Evolutionary conservation across 1,284 basidiomycete genomes (phyloP).

Genomic region (Sanghuangporus baumii): DNA sequence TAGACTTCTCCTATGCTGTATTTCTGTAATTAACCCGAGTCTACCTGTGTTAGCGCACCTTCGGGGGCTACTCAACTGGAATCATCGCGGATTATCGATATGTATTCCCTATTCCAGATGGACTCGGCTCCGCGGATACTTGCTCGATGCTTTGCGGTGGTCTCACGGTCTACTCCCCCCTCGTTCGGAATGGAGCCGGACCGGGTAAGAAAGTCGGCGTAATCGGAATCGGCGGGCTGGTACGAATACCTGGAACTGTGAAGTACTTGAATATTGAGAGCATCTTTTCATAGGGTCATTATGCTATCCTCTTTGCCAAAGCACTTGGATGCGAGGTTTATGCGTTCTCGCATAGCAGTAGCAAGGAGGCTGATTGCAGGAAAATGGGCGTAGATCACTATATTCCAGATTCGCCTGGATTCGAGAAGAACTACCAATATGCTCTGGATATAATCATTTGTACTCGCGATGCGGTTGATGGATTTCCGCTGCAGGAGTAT

Average conservation of each 20-base stretch:
- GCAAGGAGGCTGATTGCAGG: constrained; percentile 60
- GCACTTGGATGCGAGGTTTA: constrained; percentile 59
- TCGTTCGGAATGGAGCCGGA: constrained; percentile 54
- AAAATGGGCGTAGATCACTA: constrained; percentile 57
- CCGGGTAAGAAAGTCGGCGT: constrained; percentile 65
- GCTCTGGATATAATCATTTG: constrained; percentile 62
- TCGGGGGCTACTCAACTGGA: constrained; percentile 62
- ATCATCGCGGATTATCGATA: constrained; percentile 64
- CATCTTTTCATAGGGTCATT: constrained; percentile 35
- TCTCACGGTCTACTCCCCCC: constrained; percentile 61
- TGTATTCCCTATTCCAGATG: constrained; percentile 65
- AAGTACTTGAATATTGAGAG: constrained; percentile 20
- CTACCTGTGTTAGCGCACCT: constrained; percentile 27
- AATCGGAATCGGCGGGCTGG: constrained; percentile 59
- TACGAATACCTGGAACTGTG: constrained; percentile 26
- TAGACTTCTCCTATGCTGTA: neutral
- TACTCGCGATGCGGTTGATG: constrained; percentile 31
- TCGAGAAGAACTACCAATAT: constrained; percentile 36
- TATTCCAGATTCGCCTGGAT: constrained; percentile 41
- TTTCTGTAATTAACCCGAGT: neutral
- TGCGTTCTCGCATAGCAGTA: constrained; percentile 59
- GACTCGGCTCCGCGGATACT: constrained; percentile 45
- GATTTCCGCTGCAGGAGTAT: constrained; percentile 31
- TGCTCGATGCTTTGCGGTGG: constrained; percentile 59
- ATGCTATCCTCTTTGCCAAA: constrained; percentile 50